A percentile compares a stretch with the other conserved stretches of the same genome.
Conservation (phyloP, 305 asterid species). For the Stenogyne calaminthoides region DNA sequence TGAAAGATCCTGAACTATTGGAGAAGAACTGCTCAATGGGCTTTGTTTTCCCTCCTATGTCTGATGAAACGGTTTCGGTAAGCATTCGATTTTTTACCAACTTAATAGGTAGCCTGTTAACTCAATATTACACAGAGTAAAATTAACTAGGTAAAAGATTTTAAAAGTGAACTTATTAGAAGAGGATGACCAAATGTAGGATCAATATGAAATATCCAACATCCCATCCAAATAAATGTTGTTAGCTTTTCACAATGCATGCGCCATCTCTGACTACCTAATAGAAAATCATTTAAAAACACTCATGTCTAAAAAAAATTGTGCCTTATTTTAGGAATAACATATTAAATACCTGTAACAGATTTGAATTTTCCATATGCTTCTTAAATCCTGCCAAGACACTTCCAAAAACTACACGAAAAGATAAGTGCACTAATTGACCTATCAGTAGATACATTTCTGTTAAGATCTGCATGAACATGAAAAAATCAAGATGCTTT, state of each 20-base stretch:
- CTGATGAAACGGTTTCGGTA: constrained; percentile 57
- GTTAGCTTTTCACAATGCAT: neutral
- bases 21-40: constrained; percentile 76
- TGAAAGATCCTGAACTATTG: constrained; percentile 74
- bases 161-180: no score
- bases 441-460: neutral
- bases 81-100: neutral
- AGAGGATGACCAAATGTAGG: neutral
- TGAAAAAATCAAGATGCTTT: neutral
- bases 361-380: neutral
- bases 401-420: neutral
- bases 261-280: neutral
- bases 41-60: constrained; percentile 53
- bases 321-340: neutral
- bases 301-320: no score
- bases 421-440: neutral
- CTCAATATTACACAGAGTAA: neutral
- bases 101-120: neutral
- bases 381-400: neutral
- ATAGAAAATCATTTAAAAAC: no score
- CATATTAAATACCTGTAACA: neutral
- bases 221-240: neutral
- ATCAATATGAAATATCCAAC: neutral
- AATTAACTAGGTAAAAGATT: neutral
- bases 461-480: neutral